Evolutionary conservation across 2,329 filamentous ascomycete genomes (phyloP), one percentile per base, ranked within the genome.

Genomic region (Dothistroma pini): DNA sequence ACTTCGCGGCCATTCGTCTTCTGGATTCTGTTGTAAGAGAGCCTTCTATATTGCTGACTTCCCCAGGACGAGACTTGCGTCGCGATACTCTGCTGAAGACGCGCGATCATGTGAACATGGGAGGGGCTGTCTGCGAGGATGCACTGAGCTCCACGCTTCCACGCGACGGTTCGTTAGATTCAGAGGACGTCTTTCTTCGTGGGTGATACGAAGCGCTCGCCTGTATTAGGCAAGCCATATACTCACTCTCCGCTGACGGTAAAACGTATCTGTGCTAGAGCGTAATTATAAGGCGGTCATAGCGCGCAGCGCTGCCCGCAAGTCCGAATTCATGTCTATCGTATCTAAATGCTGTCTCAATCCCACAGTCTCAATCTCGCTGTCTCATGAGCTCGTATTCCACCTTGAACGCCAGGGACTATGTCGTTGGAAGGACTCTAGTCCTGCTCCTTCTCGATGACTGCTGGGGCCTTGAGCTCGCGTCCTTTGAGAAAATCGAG

Each of bases 381-480:
- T 51, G 21, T 51, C 48, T 29, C 14, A 21, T 44, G 11, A 51
- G 16, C 11, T 31, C 14, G 21, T 51, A 14, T 5, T 51, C 22
- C 16, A n/a, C 22, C 48, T 9, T 25, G 10, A 51, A 29, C 48
- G 48, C 48, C 48, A 6, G 25, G 25, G 3, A 16, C 4, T 12
- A n/a, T 35, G 12, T 50, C 12, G 19, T 6, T 16, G 34, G 11
- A 52, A 2, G 3, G 14, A 57, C n/a, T 19, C 16, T 21, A 29
- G 9, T 59, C 31, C 34, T 52, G 21, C 64, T 86, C 83, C 72
- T 81, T 84, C 75, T 88, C 85, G 69, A 88, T 84, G 54, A 87
- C 81, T 2, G 85, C 85, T 12, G 85, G 85, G 19, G 85, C 84
- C 73, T 84, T 86, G 75, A 88, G 81, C 62, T 84, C 81, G 66